Base-by-base conservation (phyloP, 495 filamentous ascomycete species). In the Cercophora sp. region DNA sequence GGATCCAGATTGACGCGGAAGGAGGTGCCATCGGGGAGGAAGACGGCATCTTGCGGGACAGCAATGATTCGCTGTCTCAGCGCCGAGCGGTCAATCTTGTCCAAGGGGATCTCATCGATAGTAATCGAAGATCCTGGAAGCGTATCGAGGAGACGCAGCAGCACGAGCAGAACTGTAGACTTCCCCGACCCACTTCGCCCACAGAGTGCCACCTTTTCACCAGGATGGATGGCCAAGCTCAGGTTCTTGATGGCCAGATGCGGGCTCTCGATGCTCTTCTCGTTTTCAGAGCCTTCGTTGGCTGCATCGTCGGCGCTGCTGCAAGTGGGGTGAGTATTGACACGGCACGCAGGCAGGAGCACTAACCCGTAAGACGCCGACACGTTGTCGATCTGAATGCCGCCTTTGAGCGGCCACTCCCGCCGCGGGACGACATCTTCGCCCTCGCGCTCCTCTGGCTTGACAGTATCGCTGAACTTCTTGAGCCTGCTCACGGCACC, bases 71-170 rank as follows among this genome's bases (percentile, higher is more conserved):
- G 54, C 15, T 54, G 19, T 5, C 62, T 57, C 8, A 65, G 60
- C 6, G 26, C 18, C 6, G 52, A 10, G 22, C 57, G 60, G 52
- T 50, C 46, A 42, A 59, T 48, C 6, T 18, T 26, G 52, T 25
- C 0, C 3, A 65, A 53, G 1, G 63, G 55, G 16, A 45, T 55
- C 18, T 32, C 27, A 51, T 63, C 60, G 42, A 65, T 59, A 5
- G 39, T 55, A 15, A 62, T 54, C 52, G 78, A 75, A 39, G 87
- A 88, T 36, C 78, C 70, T 45, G 75, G 71, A 3, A 88, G 75
- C 58, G 96, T 91, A 57, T 56, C 54, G 36, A 98, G 95, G 46
- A 98, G 90, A 34, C 91, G 84, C 77, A 98, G 96, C n/a, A 96
- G 77, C 20, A 91, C 84, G 60, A 96, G 77, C 4, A 92, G 90